Percentiles rank a stretch among this genome's conserved stretches.
phyloP scores from a whole-genome alignment of 352 stramenopile species.

The Aphanomyces invadans region DNA sequence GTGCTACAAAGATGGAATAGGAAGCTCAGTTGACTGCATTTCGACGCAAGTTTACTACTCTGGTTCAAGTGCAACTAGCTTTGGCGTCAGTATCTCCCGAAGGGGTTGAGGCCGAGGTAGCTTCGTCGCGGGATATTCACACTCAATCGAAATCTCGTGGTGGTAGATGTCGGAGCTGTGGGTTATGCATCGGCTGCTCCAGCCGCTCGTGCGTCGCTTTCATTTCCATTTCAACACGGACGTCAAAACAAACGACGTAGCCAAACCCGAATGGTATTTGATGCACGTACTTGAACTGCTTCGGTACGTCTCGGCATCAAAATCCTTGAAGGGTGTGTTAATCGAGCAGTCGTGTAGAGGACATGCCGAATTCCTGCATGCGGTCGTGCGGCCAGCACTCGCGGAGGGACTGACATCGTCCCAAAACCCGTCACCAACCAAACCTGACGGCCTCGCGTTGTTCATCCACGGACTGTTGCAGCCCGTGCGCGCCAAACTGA shows the following conservation, averaged over 20 bases:
- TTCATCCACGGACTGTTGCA: constrained; percentile 19
- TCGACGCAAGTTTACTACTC: constrained; percentile 1
- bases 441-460: background rate
- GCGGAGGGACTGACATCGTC: background rate
- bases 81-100: constrained; percentile 1
- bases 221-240: constrained; percentile 23
- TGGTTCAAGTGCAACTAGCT: constrained; percentile 18
- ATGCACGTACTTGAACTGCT: constrained; percentile 14
- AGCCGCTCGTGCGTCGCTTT: constrained; percentile 20
- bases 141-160: background rate
- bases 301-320: background rate
- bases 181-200: constrained; percentile 17
- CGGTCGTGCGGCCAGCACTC: constrained; percentile 7
- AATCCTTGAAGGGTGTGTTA: too few species aligned
- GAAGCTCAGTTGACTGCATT: too few species aligned
- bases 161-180: constrained; percentile 17
- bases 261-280: constrained; percentile 26
- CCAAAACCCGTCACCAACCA: background rate
- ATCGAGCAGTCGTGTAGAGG: too few species aligned
- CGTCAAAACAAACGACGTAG: constrained; percentile 23
- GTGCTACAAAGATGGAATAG: too few species aligned
- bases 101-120: background rate
- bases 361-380: constrained; percentile 9
- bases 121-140: background rate
- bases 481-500: constrained; percentile 3